Evolutionary conservation across 331 rosid genomes (phyloP).

Genomic region (Pyracantha coccinea): DNA sequence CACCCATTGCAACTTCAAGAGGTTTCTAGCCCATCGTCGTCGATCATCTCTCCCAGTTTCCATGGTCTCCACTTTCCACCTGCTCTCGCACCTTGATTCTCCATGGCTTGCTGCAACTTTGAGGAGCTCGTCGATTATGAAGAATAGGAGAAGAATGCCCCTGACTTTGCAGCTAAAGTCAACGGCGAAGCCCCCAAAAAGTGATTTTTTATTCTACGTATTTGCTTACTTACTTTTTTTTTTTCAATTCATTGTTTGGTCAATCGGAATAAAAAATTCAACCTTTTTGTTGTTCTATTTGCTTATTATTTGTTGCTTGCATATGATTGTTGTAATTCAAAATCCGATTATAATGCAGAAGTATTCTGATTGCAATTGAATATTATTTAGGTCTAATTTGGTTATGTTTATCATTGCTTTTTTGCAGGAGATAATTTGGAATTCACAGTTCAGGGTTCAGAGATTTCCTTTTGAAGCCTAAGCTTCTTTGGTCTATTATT

Average conservation of each 20-base stretch:
- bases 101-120: too few relatives aligned
- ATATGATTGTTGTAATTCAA: background rate
- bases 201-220: slow-evolving; percentile 24
- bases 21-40: too few relatives aligned
- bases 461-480: slow-evolving; percentile 98
- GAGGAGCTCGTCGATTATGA: slow-evolving; percentile 98
- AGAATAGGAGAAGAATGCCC: slow-evolving; percentile 93
- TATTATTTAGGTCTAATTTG: background rate
- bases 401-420: background rate
- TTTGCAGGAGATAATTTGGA: slow-evolving; percentile 88
- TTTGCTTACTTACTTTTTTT: background rate
- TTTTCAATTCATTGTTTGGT: background rate
- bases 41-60: too few relatives aligned
- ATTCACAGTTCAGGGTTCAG: slow-evolving; percentile 99
- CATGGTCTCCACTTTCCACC: too few relatives aligned
- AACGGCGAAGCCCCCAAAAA: slow-evolving; percentile 96
- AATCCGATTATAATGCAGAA: background rate
- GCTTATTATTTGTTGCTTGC: background rate
- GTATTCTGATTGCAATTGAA: background rate
- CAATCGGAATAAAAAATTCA: background rate
- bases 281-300: background rate
- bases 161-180: slow-evolving; percentile 76
- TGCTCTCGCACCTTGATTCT: too few relatives aligned
- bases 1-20: too few relatives aligned
- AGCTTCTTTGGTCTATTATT: slow-evolving; percentile 95